These are phyloP conservation scores for Delphinella strobiligena DNA, from an alignment of 2,329 filamentous ascomycete genomes.

Conservation along the genomic window DNA sequence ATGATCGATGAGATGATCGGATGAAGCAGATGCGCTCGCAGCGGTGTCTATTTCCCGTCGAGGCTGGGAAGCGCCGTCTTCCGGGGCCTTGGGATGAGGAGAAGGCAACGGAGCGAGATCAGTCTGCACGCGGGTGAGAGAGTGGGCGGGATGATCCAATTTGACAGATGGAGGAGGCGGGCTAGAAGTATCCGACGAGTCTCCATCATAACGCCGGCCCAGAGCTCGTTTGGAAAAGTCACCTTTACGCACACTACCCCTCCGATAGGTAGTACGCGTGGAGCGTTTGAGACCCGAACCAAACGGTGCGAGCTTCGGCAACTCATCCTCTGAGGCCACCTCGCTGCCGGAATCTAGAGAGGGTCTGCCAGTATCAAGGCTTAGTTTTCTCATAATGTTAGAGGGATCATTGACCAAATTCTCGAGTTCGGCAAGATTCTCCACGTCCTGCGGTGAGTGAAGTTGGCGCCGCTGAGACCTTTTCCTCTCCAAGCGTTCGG, in stretches of 20 bases:
- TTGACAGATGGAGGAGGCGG: constrained; percentile 31
- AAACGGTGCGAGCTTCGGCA: constrained; percentile 68
- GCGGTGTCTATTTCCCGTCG: no score
- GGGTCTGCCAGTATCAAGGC: constrained; percentile 36
- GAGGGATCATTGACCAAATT: constrained; percentile 71
- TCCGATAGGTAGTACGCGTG: constrained; percentile 82
- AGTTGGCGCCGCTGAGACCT: constrained; percentile 37
- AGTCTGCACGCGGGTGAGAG: constrained; percentile 53
- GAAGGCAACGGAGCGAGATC: constrained; percentile 56
- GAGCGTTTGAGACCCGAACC: constrained; percentile 77
- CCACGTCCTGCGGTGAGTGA: constrained; percentile 35
- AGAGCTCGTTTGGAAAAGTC: constrained; percentile 65
- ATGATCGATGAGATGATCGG: constrained; percentile 15
- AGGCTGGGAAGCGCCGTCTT: constrained; percentile 27
- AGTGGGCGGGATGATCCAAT: constrained; percentile 37
- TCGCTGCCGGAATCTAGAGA: constrained; percentile 28
- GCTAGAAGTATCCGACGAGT: constrained; percentile 40
- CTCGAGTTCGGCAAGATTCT: constrained; percentile 56
- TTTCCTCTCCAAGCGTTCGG: constrained; percentile 65
- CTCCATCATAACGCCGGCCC: constrained; percentile 50
- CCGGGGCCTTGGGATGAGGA: constrained; percentile 17
- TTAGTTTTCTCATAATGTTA: constrained; percentile 58
- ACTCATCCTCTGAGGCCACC: constrained; percentile 48
- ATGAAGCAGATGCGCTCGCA: constrained; percentile 16
- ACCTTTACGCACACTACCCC: constrained; percentile 71